These are phyloP conservation scores for Nasturtium officinale DNA, from an alignment of 345 rosid species.

Conservation along the genomic window DNA sequence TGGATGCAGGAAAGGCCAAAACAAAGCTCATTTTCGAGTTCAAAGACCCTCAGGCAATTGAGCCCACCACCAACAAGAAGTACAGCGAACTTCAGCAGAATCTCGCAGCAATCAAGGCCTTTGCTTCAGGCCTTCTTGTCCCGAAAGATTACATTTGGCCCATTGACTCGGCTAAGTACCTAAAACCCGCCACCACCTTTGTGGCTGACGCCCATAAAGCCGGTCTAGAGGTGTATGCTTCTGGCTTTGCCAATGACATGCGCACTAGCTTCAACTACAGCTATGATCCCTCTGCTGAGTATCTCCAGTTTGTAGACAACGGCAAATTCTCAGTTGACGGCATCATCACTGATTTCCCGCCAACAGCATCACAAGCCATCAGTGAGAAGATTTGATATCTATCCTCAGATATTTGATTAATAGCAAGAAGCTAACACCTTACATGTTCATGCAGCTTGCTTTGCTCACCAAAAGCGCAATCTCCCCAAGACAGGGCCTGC, in stretches of 20 bases:
- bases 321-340: conserved; percentile 75
- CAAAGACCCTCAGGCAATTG: conserved; percentile 52
- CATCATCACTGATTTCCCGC: conserved; percentile 76
- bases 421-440: conserved; percentile 10
- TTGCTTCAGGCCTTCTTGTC: conserved; percentile 73
- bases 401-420: background rate
- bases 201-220: conserved; percentile 83
- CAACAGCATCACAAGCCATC: conserved; percentile 70
- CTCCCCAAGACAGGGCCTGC: conserved; percentile 45
- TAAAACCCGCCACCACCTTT: conserved; percentile 57
- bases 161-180: conserved; percentile 51
- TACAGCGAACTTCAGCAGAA: conserved; percentile 53
- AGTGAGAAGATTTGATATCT: conserved; percentile 49
- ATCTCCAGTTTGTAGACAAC: conserved; percentile 62
- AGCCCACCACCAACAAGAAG: conserved; percentile 70
- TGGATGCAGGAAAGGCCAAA: conserved; percentile 48
- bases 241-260: conserved; percentile 76
- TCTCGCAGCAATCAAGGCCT: conserved; percentile 59
- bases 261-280: conserved; percentile 60
- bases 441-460: conserved; percentile 61
- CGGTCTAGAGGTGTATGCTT: conserved; percentile 73
- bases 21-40: conserved; percentile 60
- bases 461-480: conserved; percentile 43
- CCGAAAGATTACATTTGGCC: conserved; percentile 81
- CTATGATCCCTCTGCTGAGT: conserved; percentile 74